Conservation (phyloP, 2,329 filamentous ascomycete species). For the Aspergillus thermomutatus region DNA sequence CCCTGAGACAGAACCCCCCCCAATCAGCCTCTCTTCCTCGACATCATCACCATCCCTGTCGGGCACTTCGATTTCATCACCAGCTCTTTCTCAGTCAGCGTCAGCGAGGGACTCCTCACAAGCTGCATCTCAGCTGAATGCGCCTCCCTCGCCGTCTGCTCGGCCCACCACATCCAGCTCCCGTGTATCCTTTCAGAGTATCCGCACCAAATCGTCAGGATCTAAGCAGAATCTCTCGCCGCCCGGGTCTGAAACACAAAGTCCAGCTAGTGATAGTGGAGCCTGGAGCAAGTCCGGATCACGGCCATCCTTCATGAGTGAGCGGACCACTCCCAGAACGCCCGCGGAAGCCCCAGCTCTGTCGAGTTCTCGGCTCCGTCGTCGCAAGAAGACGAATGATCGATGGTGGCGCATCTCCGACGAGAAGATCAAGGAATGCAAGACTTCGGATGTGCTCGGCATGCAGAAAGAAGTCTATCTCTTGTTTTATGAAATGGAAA, state of each 20-base stretch:
- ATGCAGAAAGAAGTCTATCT: slow-evolving; percentile 97
- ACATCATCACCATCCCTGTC: slow-evolving; percentile 36
- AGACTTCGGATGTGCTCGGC: slow-evolving; percentile 81
- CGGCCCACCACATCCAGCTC: slow-evolving; percentile 31
- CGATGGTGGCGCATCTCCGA: slow-evolving; percentile 98
- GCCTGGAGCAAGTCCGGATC: slow-evolving; percentile 25
- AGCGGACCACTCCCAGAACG: slow-evolving; percentile 22
- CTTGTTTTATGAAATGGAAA: slow-evolving; percentile 88
- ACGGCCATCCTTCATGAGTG: slow-evolving; percentile 21
- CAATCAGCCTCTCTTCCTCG: slow-evolving; percentile 29
- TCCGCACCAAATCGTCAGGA: slow-evolving; percentile 23
- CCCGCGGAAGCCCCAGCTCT: slow-evolving; percentile 20
- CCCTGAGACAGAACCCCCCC: slow-evolving; percentile 26
- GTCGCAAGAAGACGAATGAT: slow-evolving; percentile 62
- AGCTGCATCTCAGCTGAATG: slow-evolving; percentile 12
- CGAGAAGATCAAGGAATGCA: slow-evolving; percentile 92
- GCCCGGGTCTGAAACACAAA: slow-evolving; percentile 19
- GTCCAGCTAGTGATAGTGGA: slow-evolving; percentile 23
- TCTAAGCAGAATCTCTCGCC: slow-evolving; percentile 23
- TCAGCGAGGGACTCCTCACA: slow-evolving; percentile 13
- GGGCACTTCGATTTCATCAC: slow-evolving; percentile 20
- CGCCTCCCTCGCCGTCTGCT: slow-evolving; percentile 14
- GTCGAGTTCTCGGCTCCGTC: slow-evolving; percentile 45
- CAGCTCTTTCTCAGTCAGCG: slow-evolving; percentile 12
- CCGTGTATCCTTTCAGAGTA: slow-evolving; percentile 33